Conservation (phyloP, 345 rosid species). For the Raphanus sativus region DNA sequence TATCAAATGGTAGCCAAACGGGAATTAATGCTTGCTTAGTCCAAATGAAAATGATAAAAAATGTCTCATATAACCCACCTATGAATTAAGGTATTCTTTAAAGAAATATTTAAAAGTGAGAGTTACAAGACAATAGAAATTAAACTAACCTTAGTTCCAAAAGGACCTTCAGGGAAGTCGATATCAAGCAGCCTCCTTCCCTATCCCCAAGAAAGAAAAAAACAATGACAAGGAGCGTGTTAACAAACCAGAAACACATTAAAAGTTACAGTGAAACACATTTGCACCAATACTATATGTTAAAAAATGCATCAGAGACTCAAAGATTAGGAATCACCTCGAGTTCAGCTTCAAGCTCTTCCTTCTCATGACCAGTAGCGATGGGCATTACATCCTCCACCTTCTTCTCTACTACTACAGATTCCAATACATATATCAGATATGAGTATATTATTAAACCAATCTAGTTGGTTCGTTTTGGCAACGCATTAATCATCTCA, state of each 20-base stretch:
- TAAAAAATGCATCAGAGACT: neutral
- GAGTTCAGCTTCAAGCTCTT: slow-evolving; percentile 78
- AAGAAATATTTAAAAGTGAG: slow-evolving; percentile 1
- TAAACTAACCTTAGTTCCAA: slow-evolving; percentile 82
- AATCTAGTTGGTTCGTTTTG: neutral
- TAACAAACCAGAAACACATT: neutral
- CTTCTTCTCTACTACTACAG: slow-evolving; percentile 44
- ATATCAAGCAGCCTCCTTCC: slow-evolving; percentile 74
- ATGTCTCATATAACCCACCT: neutral
- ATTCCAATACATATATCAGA: neutral
- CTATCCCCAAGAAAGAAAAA: slow-evolving; percentile 38
- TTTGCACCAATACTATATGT: neutral
- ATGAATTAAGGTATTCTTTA: no score
- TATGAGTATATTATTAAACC: slow-evolving; percentile 1
- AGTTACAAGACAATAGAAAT: neutral
- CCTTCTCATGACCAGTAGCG: slow-evolving; percentile 92
- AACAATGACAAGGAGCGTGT: neutral
- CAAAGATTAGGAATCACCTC: slow-evolving; percentile 44
- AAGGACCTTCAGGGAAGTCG: slow-evolving; percentile 75
- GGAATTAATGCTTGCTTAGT: no score
- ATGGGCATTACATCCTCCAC: slow-evolving; percentile 79
- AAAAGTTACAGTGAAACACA: neutral
- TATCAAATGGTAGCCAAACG: neutral
- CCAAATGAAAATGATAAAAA: no score
- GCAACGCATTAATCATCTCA: neutral